Conservation (phyloP, 2,329 filamentous ascomycete genomes). For the Huntiella abstrusa region DNA sequence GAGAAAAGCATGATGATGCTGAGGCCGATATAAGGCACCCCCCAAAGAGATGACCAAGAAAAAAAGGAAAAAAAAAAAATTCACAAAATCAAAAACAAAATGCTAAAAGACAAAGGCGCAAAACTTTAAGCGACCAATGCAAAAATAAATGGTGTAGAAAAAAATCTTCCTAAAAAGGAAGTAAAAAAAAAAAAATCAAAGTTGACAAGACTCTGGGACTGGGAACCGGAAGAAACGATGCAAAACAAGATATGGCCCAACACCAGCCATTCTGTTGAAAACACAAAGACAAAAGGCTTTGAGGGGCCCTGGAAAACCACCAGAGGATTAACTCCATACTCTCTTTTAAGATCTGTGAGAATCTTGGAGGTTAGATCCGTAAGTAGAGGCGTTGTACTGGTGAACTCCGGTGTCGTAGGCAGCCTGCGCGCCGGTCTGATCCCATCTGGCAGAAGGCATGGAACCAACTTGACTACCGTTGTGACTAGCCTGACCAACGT, state of each 20-base stretch:
- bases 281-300: neutral
- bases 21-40: no score
- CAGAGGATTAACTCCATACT: neutral
- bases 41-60: neutral
- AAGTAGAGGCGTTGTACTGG: slow-evolving; percentile 18
- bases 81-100: neutral
- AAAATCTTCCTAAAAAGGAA: neutral
- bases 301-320: neutral
- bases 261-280: neutral
- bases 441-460: slow-evolving; percentile 18
- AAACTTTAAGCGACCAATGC: neutral
- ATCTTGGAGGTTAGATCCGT: slow-evolving; percentile 21
- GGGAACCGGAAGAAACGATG: neutral
- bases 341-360: neutral
- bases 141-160: neutral
- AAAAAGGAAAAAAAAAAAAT: neutral
- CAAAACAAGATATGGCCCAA: neutral
- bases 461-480: neutral
- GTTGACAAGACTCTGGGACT: neutral
- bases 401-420: slow-evolving; percentile 22
- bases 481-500: slow-evolving; percentile 14
- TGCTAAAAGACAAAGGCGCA: neutral
- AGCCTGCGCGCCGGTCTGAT: slow-evolving; percentile 18
- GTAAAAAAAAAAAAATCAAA: neutral
- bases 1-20: no score